These are phyloP conservation scores for Zoysia pacifica DNA, from an alignment of 176 grass and related monocot genomes.

Conservation along the genomic window DNA sequence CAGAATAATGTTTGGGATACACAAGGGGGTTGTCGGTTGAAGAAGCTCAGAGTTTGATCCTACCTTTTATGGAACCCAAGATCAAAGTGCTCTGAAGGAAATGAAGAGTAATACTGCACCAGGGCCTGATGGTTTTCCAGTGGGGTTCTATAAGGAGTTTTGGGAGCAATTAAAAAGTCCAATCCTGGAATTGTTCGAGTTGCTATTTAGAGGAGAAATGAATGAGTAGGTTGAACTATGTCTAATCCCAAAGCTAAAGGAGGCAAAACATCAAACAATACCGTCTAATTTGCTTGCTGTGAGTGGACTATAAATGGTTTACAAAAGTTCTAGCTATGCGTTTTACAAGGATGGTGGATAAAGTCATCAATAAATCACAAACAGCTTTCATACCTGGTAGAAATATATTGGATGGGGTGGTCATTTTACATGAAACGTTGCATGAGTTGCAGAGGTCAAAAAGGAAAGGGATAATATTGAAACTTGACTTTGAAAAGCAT, in stretches of 20 bases:
- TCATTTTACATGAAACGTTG: neutral
- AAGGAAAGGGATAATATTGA: neutral
- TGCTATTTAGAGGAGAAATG: neutral
- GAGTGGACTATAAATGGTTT: neutral
- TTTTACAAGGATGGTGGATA: neutral
- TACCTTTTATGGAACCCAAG: neutral
- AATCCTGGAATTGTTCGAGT: neutral
- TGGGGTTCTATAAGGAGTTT: neutral
- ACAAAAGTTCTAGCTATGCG: neutral
- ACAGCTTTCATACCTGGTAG: neutral
- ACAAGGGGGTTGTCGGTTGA: accelerated
- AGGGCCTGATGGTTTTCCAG: neutral
- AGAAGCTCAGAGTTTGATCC: no score
- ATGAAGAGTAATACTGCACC: neutral
- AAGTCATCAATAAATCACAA: neutral
- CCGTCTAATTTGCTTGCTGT: neutral
- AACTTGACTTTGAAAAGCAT: neutral
- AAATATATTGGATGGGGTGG: neutral
- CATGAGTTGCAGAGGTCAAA: neutral
- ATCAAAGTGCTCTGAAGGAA: neutral
- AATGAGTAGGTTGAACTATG: neutral
- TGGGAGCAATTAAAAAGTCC: neutral
- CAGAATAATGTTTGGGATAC: no score
- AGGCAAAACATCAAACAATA: neutral
- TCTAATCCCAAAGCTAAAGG: neutral